Evolutionary conservation across 371 early-diverging fungal species (phyloP), one percentile per base, ranked within the genome.

Genomic region (Mucor saturninus): DNA sequence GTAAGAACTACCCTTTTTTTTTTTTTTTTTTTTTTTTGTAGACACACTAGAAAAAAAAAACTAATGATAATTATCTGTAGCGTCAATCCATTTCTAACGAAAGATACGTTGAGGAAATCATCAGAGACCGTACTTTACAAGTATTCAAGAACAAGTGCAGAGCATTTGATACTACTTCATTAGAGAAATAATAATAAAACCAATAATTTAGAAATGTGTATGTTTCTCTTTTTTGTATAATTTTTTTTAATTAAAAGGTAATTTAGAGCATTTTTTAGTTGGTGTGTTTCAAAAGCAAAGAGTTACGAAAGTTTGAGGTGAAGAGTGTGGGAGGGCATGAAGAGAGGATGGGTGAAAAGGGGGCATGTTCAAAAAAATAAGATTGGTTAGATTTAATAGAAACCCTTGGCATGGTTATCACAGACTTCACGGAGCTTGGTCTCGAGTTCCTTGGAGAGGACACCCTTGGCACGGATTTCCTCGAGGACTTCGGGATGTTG

Each of bases 401-500:
- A 97, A 69, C 88, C 80, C 91, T 94, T 94, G 84, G 86, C 83
- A 81, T 94, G 95, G 81, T 86, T 89, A 61, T 82, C 81, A 68
- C 90, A 86, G 74, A 93, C 86, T 72, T 86, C 89, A 71, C 96
- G 94, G 66, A 89, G 90, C 73, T 92, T 95, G 56, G 89, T 85
- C 74, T 85, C 89, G 79, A 98, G 90, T 65, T 90, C 86, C 80
- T 80, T 80, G 74, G 80, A 80, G 58, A 80, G 57, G 55, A 80
- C 80, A 72, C 90, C 90, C 74, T 95, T 87, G 80, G 86, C 85
- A 84, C 91, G 91, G 88, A 98, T 97, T 69, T 91, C 80, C 49
- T 93, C 89, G 67, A 96, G 88, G 65, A 94, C 79, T 57, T 91
- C 93, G 66, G 83, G 76, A 82, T 95, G 94, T 83, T 92, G 92